Conservation (phyloP, 192 early-diverging fungal species). For the Coemansia biformis region DNA sequence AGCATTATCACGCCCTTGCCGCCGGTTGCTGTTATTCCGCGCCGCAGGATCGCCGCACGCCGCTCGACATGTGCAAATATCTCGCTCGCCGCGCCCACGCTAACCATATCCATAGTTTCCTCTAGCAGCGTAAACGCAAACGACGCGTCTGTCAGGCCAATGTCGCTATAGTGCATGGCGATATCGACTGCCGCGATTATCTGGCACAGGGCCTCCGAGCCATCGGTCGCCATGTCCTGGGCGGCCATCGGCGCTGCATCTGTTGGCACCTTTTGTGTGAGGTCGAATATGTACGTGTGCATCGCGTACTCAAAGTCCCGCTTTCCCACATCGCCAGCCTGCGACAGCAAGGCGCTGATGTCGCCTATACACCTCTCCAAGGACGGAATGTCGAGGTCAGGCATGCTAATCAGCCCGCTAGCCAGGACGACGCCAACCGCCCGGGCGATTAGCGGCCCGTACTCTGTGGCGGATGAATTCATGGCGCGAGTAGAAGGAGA, state of each 20-base stretch:
- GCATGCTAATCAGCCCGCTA: too few relatives aligned
- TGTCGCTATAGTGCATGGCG: slow-evolving; percentile 23
- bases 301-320: slow-evolving; percentile 30
- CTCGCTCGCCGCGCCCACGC: slow-evolving; percentile 4
- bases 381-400: too few relatives aligned
- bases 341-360: neutral
- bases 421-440: too few relatives aligned
- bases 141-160: slow-evolving; percentile 9
- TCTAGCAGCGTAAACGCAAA: slow-evolving; percentile 39
- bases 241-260: slow-evolving; percentile 1
- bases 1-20: slow-evolving; percentile 85
- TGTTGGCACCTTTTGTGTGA: slow-evolving; percentile 12
- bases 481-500: too few relatives aligned
- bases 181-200: slow-evolving; percentile 26
- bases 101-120: slow-evolving; percentile 42
- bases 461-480: too few relatives aligned
- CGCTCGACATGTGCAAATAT: slow-evolving; percentile 45
- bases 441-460: too few relatives aligned
- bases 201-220: neutral
- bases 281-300: slow-evolving; percentile 26
- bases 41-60: slow-evolving; percentile 20
- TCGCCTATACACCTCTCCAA: too few relatives aligned
- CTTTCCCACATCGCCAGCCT: neutral
- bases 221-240: neutral
- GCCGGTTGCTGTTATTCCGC: slow-evolving; percentile 64